A percentile compares a stretch with the other conserved stretches of the same genome.
These are phyloP conservation scores for Blastocystis sp. DNA, from an alignment of 352 stramenopile genomes.

Conservation along the genomic window DNA sequence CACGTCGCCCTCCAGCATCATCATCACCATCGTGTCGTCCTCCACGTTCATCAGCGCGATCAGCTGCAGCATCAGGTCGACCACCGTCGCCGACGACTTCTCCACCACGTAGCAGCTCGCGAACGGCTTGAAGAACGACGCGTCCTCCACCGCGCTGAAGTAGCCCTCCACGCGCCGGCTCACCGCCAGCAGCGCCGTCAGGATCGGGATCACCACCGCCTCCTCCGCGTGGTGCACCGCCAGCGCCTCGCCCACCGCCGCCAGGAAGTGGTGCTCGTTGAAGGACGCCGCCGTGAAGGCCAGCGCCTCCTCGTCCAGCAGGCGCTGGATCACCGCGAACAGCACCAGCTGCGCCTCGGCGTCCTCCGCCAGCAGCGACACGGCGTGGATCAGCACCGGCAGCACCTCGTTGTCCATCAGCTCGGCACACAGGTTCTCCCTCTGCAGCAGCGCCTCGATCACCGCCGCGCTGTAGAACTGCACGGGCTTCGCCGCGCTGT, in stretches of 20 bases:
- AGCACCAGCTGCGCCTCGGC: conserved; percentile 32
- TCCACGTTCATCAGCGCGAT: conserved; percentile 16
- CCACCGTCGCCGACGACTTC: conserved; percentile 8
- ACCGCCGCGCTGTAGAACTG: conserved; percentile 41
- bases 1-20: conserved; percentile 57
- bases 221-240: conserved; percentile 11
- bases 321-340: conserved; percentile 42
- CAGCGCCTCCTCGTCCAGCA: conserved; percentile 8
- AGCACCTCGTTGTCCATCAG: conserved; percentile 44
- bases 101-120: conserved; percentile 41
- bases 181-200: conserved; percentile 44
- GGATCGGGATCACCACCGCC: conserved; percentile 12
- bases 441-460: conserved; percentile 16
- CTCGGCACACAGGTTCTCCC: conserved; percentile 5
- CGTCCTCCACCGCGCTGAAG: conserved; percentile 45
- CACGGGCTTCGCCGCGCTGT: not conserved
- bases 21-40: not conserved
- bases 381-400: conserved; percentile 33
- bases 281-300: not conserved
- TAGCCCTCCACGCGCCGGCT: conserved; percentile 6
- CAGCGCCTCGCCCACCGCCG: conserved; percentile 42
- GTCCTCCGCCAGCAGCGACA: conserved; percentile 37
- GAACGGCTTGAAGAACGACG: conserved; percentile 57
- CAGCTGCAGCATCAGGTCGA: conserved; percentile 58
- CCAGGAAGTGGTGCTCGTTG: conserved; percentile 32